Evolutionary conservation across 768 basidiomycete genomes (phyloP).

Genomic region (Erythrobasidium yunnanense): DNA sequence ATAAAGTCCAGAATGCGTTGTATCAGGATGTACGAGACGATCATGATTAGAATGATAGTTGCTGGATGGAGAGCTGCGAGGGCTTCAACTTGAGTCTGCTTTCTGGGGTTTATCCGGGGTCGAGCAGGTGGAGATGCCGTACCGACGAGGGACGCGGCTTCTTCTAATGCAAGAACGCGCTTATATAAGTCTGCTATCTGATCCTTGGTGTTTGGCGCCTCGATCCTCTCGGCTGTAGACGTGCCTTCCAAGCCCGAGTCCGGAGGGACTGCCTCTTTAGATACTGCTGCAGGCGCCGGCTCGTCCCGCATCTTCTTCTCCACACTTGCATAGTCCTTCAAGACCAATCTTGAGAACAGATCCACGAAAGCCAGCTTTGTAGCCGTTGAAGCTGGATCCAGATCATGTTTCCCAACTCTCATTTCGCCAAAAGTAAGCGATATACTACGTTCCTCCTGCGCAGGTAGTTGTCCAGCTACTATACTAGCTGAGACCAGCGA

Average conservation of each 20-base stretch:
- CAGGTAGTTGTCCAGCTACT: too few relatives aligned
- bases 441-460: too few relatives aligned
- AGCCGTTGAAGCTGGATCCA: neutral
- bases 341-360: neutral
- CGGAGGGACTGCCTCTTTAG: too few relatives aligned
- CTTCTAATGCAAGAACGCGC: too few relatives aligned
- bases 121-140: neutral
- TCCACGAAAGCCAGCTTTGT: neutral
- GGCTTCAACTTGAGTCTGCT: neutral
- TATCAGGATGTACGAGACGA: neutral
- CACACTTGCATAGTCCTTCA: neutral
- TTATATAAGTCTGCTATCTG: too few relatives aligned
- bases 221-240: too few relatives aligned
- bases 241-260: too few relatives aligned
- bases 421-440: neutral
- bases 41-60: neutral
- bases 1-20: neutral
- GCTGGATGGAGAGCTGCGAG: neutral
- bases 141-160: neutral
- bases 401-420: neutral
- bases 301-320: neutral
- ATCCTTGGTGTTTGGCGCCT: too few relatives aligned
- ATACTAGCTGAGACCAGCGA: too few relatives aligned
- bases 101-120: too few relatives aligned
- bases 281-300: too few relatives aligned